Evolutionary conservation across 768 basidiomycete species (phyloP).

Genomic region (Plicaturopsis crispa): DNA sequence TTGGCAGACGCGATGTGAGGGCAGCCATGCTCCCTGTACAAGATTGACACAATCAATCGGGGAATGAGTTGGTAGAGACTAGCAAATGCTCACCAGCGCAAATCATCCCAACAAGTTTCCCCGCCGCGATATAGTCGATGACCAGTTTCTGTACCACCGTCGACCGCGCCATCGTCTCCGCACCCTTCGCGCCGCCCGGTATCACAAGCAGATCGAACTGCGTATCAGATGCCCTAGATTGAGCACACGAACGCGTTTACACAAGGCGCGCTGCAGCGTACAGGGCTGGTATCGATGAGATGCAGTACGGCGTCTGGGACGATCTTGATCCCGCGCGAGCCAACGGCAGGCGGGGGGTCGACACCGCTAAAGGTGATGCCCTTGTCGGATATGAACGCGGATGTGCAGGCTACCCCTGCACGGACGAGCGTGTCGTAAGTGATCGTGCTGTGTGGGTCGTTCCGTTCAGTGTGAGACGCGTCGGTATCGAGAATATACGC

Average conservation of each 20-base stretch:
- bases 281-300: conserved; percentile 36
- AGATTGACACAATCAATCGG: conserved; percentile 1
- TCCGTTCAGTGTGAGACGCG: conserved; percentile 1
- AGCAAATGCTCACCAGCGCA: conserved; percentile 75
- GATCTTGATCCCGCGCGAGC: conserved; percentile 70
- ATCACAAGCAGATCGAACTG: conserved; percentile 70
- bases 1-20: conserved; percentile 48
- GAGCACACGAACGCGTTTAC: no score
- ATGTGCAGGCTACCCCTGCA: conserved; percentile 58
- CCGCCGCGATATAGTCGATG: conserved; percentile 40
- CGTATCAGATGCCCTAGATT: background rate
- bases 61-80: background rate
- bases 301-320: conserved; percentile 56
- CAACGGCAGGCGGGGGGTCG: conserved; percentile 44
- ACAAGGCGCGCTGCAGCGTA: no score
- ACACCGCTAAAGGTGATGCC: no score
- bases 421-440: conserved; percentile 78
- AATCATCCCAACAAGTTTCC: conserved; percentile 73
- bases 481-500: conserved; percentile 14
- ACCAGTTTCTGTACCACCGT: conserved; percentile 56
- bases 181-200: conserved; percentile 75
- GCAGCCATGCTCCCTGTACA: conserved; percentile 62
- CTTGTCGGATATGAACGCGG: conserved; percentile 50
- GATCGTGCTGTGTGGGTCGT: conserved; percentile 47
- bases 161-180: conserved; percentile 60